Conservation (phyloP, 352 stramenopile genomes). For the Phytopythium delawarense region DNA sequence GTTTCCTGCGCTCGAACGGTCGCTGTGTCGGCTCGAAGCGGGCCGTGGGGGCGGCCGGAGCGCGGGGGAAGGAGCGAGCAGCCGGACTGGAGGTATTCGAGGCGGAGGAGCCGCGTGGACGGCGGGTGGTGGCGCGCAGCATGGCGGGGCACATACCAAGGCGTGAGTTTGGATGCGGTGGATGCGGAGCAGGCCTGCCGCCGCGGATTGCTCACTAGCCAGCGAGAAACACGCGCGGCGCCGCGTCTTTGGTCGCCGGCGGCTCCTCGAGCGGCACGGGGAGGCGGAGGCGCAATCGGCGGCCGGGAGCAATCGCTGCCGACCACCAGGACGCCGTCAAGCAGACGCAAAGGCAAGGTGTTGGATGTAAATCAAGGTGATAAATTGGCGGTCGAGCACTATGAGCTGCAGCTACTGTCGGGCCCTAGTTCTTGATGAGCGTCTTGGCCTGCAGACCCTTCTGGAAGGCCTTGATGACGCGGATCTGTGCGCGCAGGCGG, state of each 20-base stretch:
- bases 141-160: not conserved
- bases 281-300: not conserved
- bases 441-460: conserved; percentile 40
- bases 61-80: not conserved
- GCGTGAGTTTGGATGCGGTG: too few relatives aligned
- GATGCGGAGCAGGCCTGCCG: not conserved
- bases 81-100: not conserved
- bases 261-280: not conserved
- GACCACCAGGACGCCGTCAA: not conserved
- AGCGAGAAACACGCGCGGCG: not conserved
- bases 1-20: too few relatives aligned
- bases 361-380: not conserved
- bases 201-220: not conserved
- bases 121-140: not conserved
- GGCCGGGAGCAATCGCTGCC: not conserved
- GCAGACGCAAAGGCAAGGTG: too few relatives aligned
- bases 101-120: not conserved
- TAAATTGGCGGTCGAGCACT: too few relatives aligned
- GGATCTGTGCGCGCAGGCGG: conserved; percentile 52
- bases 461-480: conserved; percentile 64
- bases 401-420: too few relatives aligned
- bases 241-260: not conserved
- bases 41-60: too few relatives aligned
- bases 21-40: too few relatives aligned
- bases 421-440: conserved; percentile 26